A percentile compares a stretch with the other conserved stretches of the same genome.
These are phyloP conservation scores for Metarhizium album DNA, from an alignment of 2,329 filamentous ascomycete species.

Conservation along the genomic window DNA sequence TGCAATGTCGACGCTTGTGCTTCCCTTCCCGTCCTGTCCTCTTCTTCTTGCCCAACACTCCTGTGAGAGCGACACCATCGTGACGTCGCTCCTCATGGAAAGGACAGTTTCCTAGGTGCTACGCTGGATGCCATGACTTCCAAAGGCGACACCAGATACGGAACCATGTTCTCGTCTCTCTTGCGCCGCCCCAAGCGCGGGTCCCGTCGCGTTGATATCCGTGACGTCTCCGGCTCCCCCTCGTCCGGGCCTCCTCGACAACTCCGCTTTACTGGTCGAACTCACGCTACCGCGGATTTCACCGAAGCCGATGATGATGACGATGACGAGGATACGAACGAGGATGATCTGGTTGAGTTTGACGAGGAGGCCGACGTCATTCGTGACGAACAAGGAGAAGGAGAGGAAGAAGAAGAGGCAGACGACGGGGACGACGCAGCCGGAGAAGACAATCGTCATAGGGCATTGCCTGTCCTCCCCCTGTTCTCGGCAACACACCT, in stretches of 20 bases:
- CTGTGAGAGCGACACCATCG: neutral
- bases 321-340: conserved; percentile 32
- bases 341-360: conserved; percentile 17
- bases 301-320: conserved; percentile 43
- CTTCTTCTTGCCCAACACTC: conserved; percentile 2
- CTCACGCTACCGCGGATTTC: conserved; percentile 53
- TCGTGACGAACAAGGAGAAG: conserved; percentile 33
- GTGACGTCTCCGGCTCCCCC: conserved; percentile 19
- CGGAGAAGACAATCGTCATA: conserved; percentile 31
- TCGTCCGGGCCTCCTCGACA: conserved; percentile 19
- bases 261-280: conserved; percentile 16
- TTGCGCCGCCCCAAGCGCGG: conserved; percentile 22
- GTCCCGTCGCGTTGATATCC: conserved; percentile 22
- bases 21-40: conserved; percentile 5
- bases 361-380: conserved; percentile 38
- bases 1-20: neutral
- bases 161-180: conserved; percentile 27
- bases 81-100: conserved; percentile 9
- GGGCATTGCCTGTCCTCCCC: conserved; percentile 44
- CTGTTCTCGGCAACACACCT: conserved; percentile 73
- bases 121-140: conserved; percentile 8
- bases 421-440: conserved; percentile 43
- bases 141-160: conserved; percentile 5
- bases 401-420: conserved; percentile 21
- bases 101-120: conserved; percentile 16